Percentiles rank a stretch among this genome's conserved stretches.
phyloP scores from a whole-genome alignment of 2,329 filamentous ascomycete species.

The Neopestalotiopsis clavispora region DNA sequence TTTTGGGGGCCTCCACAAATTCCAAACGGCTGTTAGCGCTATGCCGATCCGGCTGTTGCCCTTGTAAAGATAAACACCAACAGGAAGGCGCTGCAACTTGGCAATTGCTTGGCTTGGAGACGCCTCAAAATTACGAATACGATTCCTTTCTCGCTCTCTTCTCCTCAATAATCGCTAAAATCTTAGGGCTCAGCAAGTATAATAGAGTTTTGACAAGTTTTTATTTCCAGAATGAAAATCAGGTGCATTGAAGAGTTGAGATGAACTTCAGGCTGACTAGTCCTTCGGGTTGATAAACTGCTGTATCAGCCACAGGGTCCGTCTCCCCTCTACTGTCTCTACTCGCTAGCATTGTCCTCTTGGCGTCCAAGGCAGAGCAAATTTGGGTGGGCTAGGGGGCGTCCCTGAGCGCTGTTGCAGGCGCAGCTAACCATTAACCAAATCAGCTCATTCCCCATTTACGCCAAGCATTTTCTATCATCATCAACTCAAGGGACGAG shows the following conservation, averaged over 20 bases:
- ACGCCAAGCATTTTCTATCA: not conserved
- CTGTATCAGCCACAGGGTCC: not conserved
- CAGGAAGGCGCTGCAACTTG: not conserved
- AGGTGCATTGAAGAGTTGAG: not conserved
- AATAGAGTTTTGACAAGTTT: not conserved
- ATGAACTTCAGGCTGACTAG: not conserved
- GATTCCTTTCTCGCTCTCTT: not conserved
- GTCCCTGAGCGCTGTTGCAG: not conserved
- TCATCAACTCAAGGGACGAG: too few relatives aligned
- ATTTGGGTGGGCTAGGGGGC: not conserved
- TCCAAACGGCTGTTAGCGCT: not conserved
- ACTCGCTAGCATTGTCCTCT: not conserved
- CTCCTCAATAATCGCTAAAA: not conserved
- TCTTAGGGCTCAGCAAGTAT: not conserved
- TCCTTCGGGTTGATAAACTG: not conserved
- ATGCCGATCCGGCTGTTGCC: not conserved
- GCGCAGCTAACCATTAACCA: not conserved
- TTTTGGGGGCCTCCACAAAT: too few relatives aligned
- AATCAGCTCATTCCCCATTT: not conserved
- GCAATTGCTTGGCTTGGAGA: not conserved
- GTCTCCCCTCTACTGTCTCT: not conserved
- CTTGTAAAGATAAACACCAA: not conserved
- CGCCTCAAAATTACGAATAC: not conserved
- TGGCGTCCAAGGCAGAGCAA: not conserved
- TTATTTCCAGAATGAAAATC: not conserved